phyloP scores from a whole-genome alignment of 2,329 filamentous ascomycete genomes.

The Penicillium fuscoglaucum region DNA sequence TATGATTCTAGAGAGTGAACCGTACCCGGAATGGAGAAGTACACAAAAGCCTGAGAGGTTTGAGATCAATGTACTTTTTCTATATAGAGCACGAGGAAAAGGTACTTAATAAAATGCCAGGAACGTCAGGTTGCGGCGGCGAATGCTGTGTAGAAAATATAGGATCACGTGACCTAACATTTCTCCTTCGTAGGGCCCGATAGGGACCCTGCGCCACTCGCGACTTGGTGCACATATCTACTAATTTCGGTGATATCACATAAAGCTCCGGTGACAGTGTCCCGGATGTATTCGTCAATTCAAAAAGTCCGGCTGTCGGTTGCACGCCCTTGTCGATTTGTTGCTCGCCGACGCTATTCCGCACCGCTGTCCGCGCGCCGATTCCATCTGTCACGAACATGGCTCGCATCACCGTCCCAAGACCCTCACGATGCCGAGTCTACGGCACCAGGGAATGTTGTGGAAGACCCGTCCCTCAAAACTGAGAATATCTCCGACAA shows the following conservation, averaged over 20 bases:
- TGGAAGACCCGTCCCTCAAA: constrained; percentile 19
- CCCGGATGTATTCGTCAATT: constrained; percentile 43
- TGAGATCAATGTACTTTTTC: neutral
- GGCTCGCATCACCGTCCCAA: constrained; percentile 30
- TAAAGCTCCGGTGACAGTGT: constrained; percentile 30
- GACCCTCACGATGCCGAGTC: constrained; percentile 30
- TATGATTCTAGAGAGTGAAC: neutral
- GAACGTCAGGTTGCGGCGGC: neutral
- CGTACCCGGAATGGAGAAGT: neutral
- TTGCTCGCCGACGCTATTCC: constrained; percentile 40
- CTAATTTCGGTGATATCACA: constrained; percentile 13
- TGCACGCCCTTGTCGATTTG: constrained; percentile 39
- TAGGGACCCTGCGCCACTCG: constrained; percentile 5
- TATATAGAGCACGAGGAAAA: neutral
- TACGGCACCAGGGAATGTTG: constrained; percentile 21
- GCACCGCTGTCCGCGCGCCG: constrained; percentile 28
- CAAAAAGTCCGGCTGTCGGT: constrained; percentile 37
- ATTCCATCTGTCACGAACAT: constrained; percentile 37
- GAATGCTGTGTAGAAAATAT: neutral
- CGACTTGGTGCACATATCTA: constrained; percentile 13
- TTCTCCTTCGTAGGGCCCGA: constrained; percentile 14
- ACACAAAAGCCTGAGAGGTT: too few relatives aligned
- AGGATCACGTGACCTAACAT: constrained; percentile 20
- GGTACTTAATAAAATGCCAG: neutral
- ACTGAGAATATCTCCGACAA: constrained; percentile 2